These are phyloP conservation scores for Phragmites australis DNA, from an alignment of 176 grass and related monocot genomes.

Conservation along the genomic window DNA sequence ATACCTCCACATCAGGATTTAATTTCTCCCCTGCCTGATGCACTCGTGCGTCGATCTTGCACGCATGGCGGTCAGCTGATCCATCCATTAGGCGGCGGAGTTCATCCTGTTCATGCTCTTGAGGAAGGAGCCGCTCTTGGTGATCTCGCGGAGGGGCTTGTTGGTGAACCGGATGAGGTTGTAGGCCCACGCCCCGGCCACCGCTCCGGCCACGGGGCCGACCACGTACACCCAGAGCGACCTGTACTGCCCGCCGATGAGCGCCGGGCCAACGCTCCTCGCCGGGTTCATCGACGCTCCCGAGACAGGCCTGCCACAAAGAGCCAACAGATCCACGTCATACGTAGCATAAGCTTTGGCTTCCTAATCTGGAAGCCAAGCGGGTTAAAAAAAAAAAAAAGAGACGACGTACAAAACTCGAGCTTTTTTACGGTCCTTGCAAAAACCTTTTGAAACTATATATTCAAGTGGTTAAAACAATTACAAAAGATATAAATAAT, in stretches of 20 bases:
- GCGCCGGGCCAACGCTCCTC: constrained; percentile 64
- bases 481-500: too few relatives aligned
- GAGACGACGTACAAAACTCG: too few relatives aligned
- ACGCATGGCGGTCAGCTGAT: not conserved
- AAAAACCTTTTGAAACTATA: too few relatives aligned
- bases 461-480: too few relatives aligned
- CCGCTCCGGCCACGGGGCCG: constrained; percentile 57
- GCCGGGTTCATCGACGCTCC: constrained; percentile 96
- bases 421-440: too few relatives aligned
- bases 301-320: constrained; percentile 50
- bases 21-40: not conserved
- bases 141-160: constrained; percentile 92
- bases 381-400: too few relatives aligned
- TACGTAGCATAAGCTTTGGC: too few relatives aligned
- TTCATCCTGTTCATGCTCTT: constrained; percentile 65
- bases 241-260: constrained; percentile 55
- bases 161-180: constrained; percentile 99
- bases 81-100: not conserved
- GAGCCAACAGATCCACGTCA: too few relatives aligned
- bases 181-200: constrained; percentile 87
- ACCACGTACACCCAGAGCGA: constrained; percentile 89
- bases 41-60: not conserved
- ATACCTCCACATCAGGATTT: not conserved
- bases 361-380: too few relatives aligned
- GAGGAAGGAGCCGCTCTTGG: constrained; percentile 82